Evolutionary conservation across 1,139 yeast genomes (phyloP).

Genomic region (Taiozyma sp.): DNA sequence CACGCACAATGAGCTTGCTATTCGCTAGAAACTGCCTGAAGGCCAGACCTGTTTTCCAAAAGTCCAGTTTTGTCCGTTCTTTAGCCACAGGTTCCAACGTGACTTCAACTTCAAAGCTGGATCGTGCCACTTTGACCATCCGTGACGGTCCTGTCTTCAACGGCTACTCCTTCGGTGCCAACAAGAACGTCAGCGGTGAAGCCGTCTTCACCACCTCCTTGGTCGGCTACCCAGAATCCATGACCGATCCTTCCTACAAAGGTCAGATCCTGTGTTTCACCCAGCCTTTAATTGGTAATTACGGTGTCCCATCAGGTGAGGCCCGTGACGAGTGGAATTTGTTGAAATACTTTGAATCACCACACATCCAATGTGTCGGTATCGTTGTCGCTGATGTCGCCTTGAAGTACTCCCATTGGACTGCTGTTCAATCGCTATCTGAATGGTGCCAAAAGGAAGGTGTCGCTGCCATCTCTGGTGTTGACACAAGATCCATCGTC

Average conservation of each 20-base stretch:
- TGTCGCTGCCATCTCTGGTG: constrained; percentile 95
- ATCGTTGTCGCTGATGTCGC: constrained; percentile 96
- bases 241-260: constrained; percentile 96
- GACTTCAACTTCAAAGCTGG: constrained; percentile 33
- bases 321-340: constrained; percentile 79
- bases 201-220: constrained; percentile 96
- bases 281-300: constrained; percentile 95
- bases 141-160: constrained; percentile 91
- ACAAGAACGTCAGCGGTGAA: constrained; percentile 88
- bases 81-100: constrained; percentile 40
- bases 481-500: constrained; percentile 93
- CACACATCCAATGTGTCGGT: constrained; percentile 89
- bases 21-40: constrained; percentile 16
- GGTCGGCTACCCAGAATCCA: constrained; percentile 97
- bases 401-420: constrained; percentile 95
- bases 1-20: constrained; percentile 9
- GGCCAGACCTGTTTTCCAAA: constrained; percentile 20
- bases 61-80: constrained; percentile 19
- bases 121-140: constrained; percentile 86
- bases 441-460: constrained; percentile 97
- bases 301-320: constrained; percentile 90
- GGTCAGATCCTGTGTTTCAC: constrained; percentile 97
- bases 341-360: constrained; percentile 87
- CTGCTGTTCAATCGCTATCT: constrained; percentile 92
- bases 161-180: constrained; percentile 94